phyloP scores from a whole-genome alignment of 2,329 filamentous ascomycete genomes.

The Pleoardoris graminearum region DNA sequence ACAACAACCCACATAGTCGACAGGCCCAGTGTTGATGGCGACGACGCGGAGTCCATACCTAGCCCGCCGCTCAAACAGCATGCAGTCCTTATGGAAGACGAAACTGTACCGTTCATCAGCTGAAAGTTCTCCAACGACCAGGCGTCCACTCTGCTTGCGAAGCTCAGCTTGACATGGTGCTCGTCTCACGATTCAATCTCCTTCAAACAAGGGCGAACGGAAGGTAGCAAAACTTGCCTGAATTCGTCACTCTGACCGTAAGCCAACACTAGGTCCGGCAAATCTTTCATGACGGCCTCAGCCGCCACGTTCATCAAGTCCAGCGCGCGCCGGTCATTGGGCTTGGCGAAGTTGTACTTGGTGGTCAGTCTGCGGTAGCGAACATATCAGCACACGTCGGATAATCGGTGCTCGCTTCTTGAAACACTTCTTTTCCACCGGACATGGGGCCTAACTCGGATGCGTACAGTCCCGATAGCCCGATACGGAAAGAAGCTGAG shows the following conservation, averaged over 20 bases:
- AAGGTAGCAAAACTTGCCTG: slow-evolving; percentile 57
- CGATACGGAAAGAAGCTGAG: slow-evolving; percentile 6
- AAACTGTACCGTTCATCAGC: slow-evolving; percentile 64
- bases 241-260: slow-evolving; percentile 97
- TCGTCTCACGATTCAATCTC: slow-evolving; percentile 12
- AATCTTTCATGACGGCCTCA: slow-evolving; percentile 77
- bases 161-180: background rate
- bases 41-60: slow-evolving; percentile 56
- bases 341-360: slow-evolving; percentile 85
- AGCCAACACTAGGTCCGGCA: slow-evolving; percentile 82
- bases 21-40: background rate
- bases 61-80: slow-evolving; percentile 81
- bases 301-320: slow-evolving; percentile 95
- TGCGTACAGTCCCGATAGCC: slow-evolving; percentile 19
- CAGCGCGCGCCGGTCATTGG: slow-evolving; percentile 84
- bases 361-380: slow-evolving; percentile 67
- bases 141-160: background rate
- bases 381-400: slow-evolving; percentile 7
- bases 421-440: slow-evolving; percentile 5
- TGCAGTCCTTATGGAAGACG: slow-evolving; percentile 80
- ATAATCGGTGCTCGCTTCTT: slow-evolving; percentile 3
- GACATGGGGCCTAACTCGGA: slow-evolving; percentile 4
- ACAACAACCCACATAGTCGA: background rate
- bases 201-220: slow-evolving; percentile 15
- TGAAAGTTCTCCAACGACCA: slow-evolving; percentile 10